Evolutionary conservation across 306 rosid species (phyloP).

Genomic region (Mimosa pudica): DNA sequence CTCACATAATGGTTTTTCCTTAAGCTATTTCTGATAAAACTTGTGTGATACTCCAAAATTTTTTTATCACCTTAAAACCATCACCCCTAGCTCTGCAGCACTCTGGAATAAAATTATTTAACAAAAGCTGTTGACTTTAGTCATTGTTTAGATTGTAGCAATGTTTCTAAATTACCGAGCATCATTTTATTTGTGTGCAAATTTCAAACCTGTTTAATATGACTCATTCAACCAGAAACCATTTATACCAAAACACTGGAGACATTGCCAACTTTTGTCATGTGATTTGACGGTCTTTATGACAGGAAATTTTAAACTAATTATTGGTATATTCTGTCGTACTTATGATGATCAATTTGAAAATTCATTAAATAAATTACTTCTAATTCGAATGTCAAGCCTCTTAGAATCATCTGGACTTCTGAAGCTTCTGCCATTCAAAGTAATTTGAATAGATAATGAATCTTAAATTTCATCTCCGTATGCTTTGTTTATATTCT

Average conservation of each 20-base stretch:
- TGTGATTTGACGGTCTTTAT: neutral
- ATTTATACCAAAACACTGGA: slow-evolving; percentile 1
- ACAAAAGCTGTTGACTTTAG: slow-evolving; percentile 5
- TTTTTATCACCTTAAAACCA: neutral
- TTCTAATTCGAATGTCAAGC: neutral
- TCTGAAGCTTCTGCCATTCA: slow-evolving; percentile 9
- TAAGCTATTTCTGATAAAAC: neutral
- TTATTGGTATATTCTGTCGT: neutral
- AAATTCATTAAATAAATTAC: neutral
- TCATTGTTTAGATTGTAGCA: neutral
- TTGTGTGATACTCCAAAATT: neutral
- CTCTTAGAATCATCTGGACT: slow-evolving; percentile 11
- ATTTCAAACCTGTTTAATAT: neutral
- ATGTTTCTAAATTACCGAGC: neutral
- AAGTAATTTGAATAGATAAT: slow-evolving; percentile 13
- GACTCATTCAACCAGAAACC: neutral
- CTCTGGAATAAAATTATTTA: neutral
- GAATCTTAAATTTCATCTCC: slow-evolving; percentile 15
- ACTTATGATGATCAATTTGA: slow-evolving; percentile 1
- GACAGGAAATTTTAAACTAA: neutral
- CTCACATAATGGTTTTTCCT: neutral
- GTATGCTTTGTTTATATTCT: slow-evolving; percentile 1
- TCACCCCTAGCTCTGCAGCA: neutral
- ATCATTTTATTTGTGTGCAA: neutral
- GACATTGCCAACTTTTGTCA: neutral